Percentiles rank a stretch among this genome's conserved stretches.
Conservation (phyloP, 768 basidiomycete species). For the Tubosaeta sp. region DNA sequence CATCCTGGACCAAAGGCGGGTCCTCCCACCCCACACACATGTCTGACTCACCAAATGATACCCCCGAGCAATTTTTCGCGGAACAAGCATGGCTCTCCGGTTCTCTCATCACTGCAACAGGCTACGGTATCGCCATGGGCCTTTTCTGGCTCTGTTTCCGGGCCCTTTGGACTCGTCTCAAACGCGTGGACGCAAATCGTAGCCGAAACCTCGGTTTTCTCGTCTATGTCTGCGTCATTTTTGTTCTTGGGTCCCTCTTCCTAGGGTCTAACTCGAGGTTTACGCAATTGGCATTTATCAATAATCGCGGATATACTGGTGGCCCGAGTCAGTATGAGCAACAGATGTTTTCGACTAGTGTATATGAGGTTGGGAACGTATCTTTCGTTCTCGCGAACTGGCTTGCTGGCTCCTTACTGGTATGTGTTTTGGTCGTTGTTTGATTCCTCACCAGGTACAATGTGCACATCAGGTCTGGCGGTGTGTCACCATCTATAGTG, state of each 20-base stretch:
- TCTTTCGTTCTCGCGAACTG: conserved; percentile 28
- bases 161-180: conserved; percentile 16
- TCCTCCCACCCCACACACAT: conserved; percentile 8
- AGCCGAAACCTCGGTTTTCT: conserved; percentile 22
- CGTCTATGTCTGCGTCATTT: conserved; percentile 19
- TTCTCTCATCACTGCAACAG: conserved; percentile 22
- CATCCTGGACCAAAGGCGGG: conserved; percentile 5
- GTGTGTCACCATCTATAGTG: conserved; percentile 25
- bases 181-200: conserved; percentile 9
- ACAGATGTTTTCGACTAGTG: conserved; percentile 26
- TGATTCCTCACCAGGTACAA: not conserved
- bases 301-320: conserved; percentile 24
- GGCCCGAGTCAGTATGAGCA: conserved; percentile 23
- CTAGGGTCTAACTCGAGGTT: conserved; percentile 26
- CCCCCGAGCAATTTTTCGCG: conserved; percentile 14
- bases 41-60: conserved; percentile 17
- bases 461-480: conserved; percentile 23
- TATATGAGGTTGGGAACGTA: conserved; percentile 23
- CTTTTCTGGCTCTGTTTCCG: conserved; percentile 23
- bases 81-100: conserved; percentile 30
- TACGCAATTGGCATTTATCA: conserved; percentile 29
- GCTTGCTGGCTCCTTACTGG: conserved; percentile 25
- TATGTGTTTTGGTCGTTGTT: not conserved
- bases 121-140: conserved; percentile 25
- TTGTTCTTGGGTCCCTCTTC: conserved; percentile 23